phyloP scores from a whole-genome alignment of 495 filamentous ascomycete species.

The Neurospora sp. region DNA sequence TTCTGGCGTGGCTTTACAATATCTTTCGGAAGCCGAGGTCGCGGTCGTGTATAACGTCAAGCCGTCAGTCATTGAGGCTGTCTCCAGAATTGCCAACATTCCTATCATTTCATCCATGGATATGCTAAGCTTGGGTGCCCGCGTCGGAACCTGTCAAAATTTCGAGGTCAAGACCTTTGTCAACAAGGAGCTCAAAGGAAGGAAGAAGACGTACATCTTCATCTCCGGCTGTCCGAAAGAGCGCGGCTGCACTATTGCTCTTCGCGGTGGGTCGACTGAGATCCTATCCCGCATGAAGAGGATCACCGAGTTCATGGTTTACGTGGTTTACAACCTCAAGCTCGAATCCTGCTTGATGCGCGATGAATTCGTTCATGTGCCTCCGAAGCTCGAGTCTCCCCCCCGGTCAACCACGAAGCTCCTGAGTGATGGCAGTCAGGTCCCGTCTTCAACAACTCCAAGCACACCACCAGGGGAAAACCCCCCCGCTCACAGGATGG shows the following conservation, averaged over 20 bases:
- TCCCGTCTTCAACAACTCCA: conserved; percentile 8
- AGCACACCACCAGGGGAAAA: conserved; percentile 19
- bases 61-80: conserved; percentile 85
- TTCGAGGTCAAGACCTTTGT: conserved; percentile 96
- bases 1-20: conserved; percentile 78
- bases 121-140: conserved; percentile 76
- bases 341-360: conserved; percentile 93
- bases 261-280: conserved; percentile 68
- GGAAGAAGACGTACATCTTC: conserved; percentile 92
- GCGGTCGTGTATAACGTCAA: conserved; percentile 95
- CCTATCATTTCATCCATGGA: conserved; percentile 92
- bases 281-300: conserved; percentile 72
- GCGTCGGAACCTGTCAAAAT: conserved; percentile 66
- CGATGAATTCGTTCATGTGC: conserved; percentile 87
- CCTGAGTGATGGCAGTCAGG: neutral
- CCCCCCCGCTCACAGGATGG: neutral
- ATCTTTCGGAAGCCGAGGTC: conserved; percentile 78
- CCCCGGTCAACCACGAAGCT: conserved; percentile 11
- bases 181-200: conserved; percentile 55
- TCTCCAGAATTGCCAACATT: conserved; percentile 82
- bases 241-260: conserved; percentile 90
- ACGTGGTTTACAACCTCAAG: conserved; percentile 95
- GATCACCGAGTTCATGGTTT: conserved; percentile 97
- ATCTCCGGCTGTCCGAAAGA: conserved; percentile 87
- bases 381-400: conserved; percentile 42